Evolutionary conservation across 2,329 filamentous ascomycete species (phyloP).

Genomic region (Nemania serpens): DNA sequence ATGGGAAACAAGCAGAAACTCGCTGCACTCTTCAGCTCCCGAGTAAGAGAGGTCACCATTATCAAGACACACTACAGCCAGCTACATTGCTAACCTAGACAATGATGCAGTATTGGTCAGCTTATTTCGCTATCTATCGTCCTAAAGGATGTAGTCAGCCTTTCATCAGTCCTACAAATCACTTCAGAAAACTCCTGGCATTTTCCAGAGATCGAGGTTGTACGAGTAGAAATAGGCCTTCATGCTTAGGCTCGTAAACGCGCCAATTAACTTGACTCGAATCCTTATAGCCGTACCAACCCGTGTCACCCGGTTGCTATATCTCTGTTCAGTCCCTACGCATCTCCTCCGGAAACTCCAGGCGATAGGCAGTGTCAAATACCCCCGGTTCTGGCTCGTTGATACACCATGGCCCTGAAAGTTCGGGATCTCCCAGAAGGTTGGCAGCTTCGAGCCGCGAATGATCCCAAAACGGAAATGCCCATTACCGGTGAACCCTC

Average conservation of each 20-base stretch:
- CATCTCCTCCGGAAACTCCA: neutral
- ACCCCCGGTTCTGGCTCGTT: neutral
- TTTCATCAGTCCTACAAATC: too few relatives aligned
- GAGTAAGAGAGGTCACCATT: too few relatives aligned
- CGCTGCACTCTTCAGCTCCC: too few relatives aligned
- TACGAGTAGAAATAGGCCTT: neutral
- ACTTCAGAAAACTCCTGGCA: neutral
- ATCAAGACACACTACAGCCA: too few relatives aligned
- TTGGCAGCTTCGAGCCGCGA: neutral
- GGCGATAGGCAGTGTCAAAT: neutral
- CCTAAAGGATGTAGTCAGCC: too few relatives aligned
- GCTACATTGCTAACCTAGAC: too few relatives aligned
- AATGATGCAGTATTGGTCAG: too few relatives aligned
- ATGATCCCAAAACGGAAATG: constrained; percentile 11
- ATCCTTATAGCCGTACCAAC: neutral
- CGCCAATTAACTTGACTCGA: neutral
- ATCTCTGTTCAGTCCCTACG: neutral
- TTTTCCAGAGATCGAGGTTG: neutral
- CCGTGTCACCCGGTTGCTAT: neutral
- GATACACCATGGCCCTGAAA: neutral
- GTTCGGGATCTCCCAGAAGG: neutral
- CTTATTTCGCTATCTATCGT: too few relatives aligned
- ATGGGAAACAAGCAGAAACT: too few relatives aligned
- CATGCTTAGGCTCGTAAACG: neutral
- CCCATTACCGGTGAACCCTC: neutral